A percentile compares a stretch with the other conserved stretches of the same genome.
These are phyloP conservation scores for Russula foetens DNA, from an alignment of 768 basidiomycete genomes.

Conservation along the genomic window DNA sequence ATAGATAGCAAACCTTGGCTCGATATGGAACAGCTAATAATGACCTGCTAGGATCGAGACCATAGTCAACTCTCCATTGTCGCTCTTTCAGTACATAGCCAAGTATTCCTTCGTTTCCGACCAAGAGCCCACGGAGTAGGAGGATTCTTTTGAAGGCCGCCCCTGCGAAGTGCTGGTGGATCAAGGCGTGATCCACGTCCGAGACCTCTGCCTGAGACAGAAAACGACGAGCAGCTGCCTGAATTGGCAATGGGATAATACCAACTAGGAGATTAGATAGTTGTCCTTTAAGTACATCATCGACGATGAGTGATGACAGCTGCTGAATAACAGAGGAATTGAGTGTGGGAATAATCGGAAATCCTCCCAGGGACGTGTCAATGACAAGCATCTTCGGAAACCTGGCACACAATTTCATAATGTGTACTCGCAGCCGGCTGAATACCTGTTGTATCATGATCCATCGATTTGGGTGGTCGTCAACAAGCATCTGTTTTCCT, in stretches of 20 bases:
- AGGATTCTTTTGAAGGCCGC: slow-evolving; percentile 29
- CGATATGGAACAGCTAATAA: slow-evolving; percentile 45
- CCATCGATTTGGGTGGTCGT: background rate
- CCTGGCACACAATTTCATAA: background rate
- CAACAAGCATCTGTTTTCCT: background rate
- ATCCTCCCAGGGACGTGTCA: background rate
- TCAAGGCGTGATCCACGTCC: background rate
- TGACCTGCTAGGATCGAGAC: slow-evolving; percentile 35
- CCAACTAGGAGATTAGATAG: background rate
- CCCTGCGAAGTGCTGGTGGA: background rate
- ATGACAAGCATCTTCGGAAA: background rate
- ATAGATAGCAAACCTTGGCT: slow-evolving; percentile 27
- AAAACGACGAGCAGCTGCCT: background rate
- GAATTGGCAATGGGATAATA: background rate
- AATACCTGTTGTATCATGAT: background rate
- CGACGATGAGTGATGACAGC: background rate
- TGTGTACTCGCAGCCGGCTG: background rate
- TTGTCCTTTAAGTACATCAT: background rate
- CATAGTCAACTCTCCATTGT: slow-evolving; percentile 47
- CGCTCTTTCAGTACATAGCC: slow-evolving; percentile 30
- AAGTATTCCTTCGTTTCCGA: slow-evolving; percentile 30
- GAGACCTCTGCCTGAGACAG: background rate
- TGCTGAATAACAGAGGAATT: background rate
- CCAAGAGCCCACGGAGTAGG: slow-evolving; percentile 39
- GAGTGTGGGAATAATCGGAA: background rate